Evolutionary conservation across 352 stramenopile genomes (phyloP).

Genomic region (Aphanomyces cochlioides): DNA sequence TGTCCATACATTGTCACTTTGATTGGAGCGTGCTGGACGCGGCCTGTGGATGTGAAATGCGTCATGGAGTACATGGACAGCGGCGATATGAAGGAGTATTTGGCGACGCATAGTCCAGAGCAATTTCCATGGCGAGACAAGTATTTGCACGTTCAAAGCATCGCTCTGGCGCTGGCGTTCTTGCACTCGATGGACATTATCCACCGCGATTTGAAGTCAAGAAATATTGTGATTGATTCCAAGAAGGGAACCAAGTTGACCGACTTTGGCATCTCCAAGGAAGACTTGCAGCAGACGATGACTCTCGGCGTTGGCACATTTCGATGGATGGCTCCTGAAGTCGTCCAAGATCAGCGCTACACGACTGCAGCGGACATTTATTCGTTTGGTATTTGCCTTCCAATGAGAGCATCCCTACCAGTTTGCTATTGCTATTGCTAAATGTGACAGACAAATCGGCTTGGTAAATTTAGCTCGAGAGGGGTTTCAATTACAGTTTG

Average conservation of each 20-base stretch:
- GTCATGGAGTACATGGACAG: conserved; percentile 37
- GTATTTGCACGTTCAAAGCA: neutral
- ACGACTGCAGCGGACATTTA: conserved; percentile 22
- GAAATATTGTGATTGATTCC: conserved; percentile 18
- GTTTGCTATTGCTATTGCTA: conserved; percentile 41
- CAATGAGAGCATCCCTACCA: too few species aligned
- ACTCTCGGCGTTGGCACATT: conserved; percentile 24
- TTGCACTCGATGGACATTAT: conserved; percentile 13
- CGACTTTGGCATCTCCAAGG: conserved; percentile 19
- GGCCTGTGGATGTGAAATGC: conserved; percentile 20
- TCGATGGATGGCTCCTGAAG: conserved; percentile 22
- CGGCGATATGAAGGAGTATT: conserved; percentile 32
- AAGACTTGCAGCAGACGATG: conserved; percentile 24
- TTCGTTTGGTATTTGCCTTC: conserved; percentile 6
- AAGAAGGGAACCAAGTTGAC: conserved; percentile 22
- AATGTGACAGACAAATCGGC: conserved; percentile 40
- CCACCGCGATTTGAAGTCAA: conserved; percentile 12
- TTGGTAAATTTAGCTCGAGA: conserved; percentile 47
- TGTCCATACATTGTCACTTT: neutral
- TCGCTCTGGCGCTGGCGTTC: neutral
- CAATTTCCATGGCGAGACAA: neutral
- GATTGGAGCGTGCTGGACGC: conserved; percentile 2
- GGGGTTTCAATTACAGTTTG: neutral
- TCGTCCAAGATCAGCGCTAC: conserved; percentile 22
- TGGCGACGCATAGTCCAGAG: neutral